Percentiles rank a stretch among this genome's conserved stretches.
These are phyloP conservation scores for Solanum chaucha DNA, from an alignment of 257 asterid genomes.

Conservation along the genomic window DNA sequence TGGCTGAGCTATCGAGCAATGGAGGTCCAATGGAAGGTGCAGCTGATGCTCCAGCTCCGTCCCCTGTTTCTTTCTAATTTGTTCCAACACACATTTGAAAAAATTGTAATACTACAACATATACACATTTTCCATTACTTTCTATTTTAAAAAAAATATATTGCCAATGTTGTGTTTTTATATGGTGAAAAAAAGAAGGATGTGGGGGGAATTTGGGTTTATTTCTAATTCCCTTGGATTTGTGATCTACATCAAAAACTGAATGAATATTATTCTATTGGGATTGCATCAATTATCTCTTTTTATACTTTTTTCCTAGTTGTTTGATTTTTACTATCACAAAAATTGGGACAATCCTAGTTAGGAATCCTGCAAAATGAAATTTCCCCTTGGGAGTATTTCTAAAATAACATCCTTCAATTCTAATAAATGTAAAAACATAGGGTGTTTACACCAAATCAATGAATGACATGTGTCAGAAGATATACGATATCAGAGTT, in stretches of 20 bases:
- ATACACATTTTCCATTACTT: not conserved
- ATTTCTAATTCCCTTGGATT: not conserved
- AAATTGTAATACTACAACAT: not conserved
- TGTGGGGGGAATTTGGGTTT: not conserved
- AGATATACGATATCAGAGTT: too few species aligned
- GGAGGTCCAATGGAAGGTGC: slow-evolving; percentile 22
- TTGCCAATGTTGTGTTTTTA: not conserved
- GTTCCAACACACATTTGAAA: not conserved
- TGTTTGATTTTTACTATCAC: not conserved
- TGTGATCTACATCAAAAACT: not conserved
- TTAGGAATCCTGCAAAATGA: not conserved
- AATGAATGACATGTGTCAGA: too few species aligned
- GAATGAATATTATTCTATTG: not conserved
- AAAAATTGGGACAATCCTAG: not conserved
- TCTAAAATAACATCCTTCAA: too few species aligned
- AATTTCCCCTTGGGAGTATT: not conserved
- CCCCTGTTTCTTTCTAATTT: not conserved
- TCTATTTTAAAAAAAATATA: too few species aligned
- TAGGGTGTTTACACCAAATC: too few species aligned
- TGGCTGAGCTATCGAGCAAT: slow-evolving; percentile 50
- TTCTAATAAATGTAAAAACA: too few species aligned
- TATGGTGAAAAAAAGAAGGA: not conserved
- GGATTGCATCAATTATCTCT: not conserved
- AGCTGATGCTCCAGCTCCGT: not conserved
- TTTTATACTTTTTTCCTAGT: not conserved